phyloP scores from a whole-genome alignment of 768 basidiomycete genomes.

The Phlebiopsis flavidoalba region DNA sequence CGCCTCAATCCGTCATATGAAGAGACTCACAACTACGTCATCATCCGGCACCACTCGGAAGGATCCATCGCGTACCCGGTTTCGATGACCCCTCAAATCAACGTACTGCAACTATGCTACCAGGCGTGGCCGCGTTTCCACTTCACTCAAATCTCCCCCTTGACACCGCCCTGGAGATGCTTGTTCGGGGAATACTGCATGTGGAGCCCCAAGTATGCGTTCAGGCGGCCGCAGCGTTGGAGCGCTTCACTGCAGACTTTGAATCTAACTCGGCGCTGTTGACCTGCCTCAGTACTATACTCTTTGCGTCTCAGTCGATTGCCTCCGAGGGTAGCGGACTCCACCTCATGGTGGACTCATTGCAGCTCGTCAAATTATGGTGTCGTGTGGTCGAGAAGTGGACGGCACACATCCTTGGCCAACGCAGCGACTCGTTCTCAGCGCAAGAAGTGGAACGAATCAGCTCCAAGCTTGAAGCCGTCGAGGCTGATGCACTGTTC shows the following conservation, averaged over 20 bases:
- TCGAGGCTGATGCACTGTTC: slow-evolving; percentile 72
- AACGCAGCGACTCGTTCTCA: slow-evolving; percentile 31
- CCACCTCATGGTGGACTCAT: slow-evolving; percentile 61
- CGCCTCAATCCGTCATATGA: slow-evolving; percentile 58
- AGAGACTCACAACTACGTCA: slow-evolving; percentile 61
- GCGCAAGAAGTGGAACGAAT: slow-evolving; percentile 39
- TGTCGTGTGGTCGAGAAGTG: slow-evolving; percentile 64
- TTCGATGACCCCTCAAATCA: slow-evolving; percentile 55
- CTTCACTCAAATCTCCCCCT: slow-evolving; percentile 51
- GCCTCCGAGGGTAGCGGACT: slow-evolving; percentile 58
- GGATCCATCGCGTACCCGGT: slow-evolving; percentile 63
- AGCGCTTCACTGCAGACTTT: slow-evolving; percentile 65
- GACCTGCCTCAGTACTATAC: slow-evolving; percentile 58
- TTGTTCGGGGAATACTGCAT: slow-evolving; percentile 79
- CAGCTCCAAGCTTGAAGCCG: slow-evolving; percentile 46
- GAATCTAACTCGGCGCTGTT: slow-evolving; percentile 53
- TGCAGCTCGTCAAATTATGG: slow-evolving; percentile 71
- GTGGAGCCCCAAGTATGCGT: slow-evolving; percentile 72
- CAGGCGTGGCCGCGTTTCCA: slow-evolving; percentile 83
- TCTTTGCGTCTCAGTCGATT: slow-evolving; percentile 67
- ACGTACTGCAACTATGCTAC: slow-evolving; percentile 70
- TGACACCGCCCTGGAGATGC: slow-evolving; percentile 66
- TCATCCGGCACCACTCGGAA: slow-evolving; percentile 66
- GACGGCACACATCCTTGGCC: slow-evolving; percentile 44
- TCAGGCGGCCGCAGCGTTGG: slow-evolving; percentile 63